These are phyloP conservation scores for Penicillium robsamsonii DNA, from an alignment of 495 filamentous ascomycete species.

Conservation along the genomic window DNA sequence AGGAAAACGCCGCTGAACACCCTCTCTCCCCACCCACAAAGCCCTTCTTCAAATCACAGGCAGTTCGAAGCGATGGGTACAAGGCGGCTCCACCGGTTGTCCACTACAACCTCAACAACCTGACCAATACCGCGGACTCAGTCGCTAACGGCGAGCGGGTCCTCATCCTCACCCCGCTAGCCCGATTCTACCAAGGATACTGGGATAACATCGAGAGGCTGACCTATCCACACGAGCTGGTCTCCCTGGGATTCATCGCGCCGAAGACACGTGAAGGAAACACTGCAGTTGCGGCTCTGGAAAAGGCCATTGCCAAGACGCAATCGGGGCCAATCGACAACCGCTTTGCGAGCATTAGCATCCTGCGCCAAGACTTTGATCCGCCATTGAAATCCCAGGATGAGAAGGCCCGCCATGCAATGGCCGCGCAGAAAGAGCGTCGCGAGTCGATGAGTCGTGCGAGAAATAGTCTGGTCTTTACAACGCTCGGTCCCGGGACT, in stretches of 20 bases:
- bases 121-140: slow-evolving; percentile 75
- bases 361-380: slow-evolving; percentile 93
- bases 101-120: slow-evolving; percentile 90
- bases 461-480: slow-evolving; percentile 91
- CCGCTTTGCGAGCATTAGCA: slow-evolving; percentile 88
- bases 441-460: slow-evolving; percentile 90
- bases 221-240: slow-evolving; percentile 86
- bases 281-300: slow-evolving; percentile 72
- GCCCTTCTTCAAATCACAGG: slow-evolving; percentile 69
- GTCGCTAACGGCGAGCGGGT: slow-evolving; percentile 77
- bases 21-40: slow-evolving; percentile 79
- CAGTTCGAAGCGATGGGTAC: slow-evolving; percentile 54
- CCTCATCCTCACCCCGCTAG: slow-evolving; percentile 88
- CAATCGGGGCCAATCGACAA: slow-evolving; percentile 75
- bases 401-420: slow-evolving; percentile 86
- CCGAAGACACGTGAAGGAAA: slow-evolving; percentile 90
- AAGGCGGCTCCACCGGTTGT: slow-evolving; percentile 77
- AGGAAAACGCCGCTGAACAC: slow-evolving; percentile 63
- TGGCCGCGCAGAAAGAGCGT: slow-evolving; percentile 80
- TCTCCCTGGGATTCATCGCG: slow-evolving; percentile 94
- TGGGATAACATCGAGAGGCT: slow-evolving; percentile 92
- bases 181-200: slow-evolving; percentile 88
- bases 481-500: slow-evolving; percentile 89
- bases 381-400: slow-evolving; percentile 74
- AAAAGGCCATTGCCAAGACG: slow-evolving; percentile 78